Conservation (phyloP, 805 yeast genomes). For the Candida taoyuanica region DNA sequence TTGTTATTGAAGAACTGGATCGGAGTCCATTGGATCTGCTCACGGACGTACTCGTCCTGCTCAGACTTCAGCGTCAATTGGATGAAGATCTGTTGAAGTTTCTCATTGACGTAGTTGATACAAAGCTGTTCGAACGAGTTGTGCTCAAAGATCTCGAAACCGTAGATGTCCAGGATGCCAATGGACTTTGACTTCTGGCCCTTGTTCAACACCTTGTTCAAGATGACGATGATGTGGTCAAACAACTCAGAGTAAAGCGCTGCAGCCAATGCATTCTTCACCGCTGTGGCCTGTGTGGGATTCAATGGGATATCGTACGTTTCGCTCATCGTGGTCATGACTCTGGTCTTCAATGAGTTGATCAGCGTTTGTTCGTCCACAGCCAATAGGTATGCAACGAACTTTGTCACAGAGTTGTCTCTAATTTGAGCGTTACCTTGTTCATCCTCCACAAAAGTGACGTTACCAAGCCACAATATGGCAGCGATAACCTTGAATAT, state of each 20-base stretch:
- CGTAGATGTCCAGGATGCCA: slow-evolving; percentile 93
- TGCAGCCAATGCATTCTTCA: slow-evolving; percentile 91
- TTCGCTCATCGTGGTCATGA: slow-evolving; percentile 86
- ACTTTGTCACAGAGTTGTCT: slow-evolving; percentile 88
- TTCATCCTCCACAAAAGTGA: slow-evolving; percentile 79
- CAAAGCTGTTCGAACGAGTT: slow-evolving; percentile 94
- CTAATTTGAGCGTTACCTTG: slow-evolving; percentile 79
- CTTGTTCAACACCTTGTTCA: slow-evolving; percentile 67
- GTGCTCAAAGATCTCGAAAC: slow-evolving; percentile 92
- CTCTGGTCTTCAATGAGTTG: slow-evolving; percentile 70
- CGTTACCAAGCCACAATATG: slow-evolving; percentile 91
- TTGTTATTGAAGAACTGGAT: slow-evolving; percentile 94
- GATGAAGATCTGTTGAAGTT: slow-evolving; percentile 92
- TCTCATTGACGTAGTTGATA: slow-evolving; percentile 93
- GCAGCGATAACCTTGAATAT: slow-evolving; percentile 83
- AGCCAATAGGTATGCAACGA: slow-evolving; percentile 86
- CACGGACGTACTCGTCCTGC: slow-evolving; percentile 95
- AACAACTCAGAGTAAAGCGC: slow-evolving; percentile 89
- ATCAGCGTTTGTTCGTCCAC: slow-evolving; percentile 65
- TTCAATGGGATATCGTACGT: slow-evolving; percentile 93
- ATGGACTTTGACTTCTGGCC: slow-evolving; percentile 55
- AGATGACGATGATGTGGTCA: slow-evolving; percentile 95
- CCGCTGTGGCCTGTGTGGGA: slow-evolving; percentile 89
- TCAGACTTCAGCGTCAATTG: slow-evolving; percentile 94
- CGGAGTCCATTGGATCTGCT: slow-evolving; percentile 96